Evolutionary conservation across 2,329 filamentous ascomycete species (phyloP).

Genomic region (Colletotrichum graminicola): DNA sequence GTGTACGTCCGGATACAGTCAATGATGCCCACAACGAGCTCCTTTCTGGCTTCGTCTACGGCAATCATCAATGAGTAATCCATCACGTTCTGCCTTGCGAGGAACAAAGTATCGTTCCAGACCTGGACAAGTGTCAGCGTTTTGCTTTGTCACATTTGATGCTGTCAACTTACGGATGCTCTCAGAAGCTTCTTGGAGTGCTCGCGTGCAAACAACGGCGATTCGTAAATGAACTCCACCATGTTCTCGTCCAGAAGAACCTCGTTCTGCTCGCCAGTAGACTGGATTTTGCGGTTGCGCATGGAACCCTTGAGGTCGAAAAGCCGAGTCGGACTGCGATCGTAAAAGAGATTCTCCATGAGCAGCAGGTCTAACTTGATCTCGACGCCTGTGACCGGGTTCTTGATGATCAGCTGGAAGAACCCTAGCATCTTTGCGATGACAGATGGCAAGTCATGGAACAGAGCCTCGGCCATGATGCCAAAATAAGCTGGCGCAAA

Average conservation of each 20-base stretch:
- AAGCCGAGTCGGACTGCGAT: slow-evolving; percentile 87
- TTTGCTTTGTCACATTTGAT: not conserved
- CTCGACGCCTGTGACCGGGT: slow-evolving; percentile 89
- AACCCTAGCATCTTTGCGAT: slow-evolving; percentile 99
- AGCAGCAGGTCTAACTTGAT: slow-evolving; percentile 94
- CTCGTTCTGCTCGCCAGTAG: slow-evolving; percentile 95
- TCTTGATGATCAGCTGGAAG: slow-evolving; percentile 97
- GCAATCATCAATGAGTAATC: slow-evolving; percentile 99
- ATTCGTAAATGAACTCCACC: slow-evolving; percentile 99
- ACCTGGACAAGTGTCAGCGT: slow-evolving; percentile 54
- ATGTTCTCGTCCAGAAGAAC: slow-evolving; percentile 98
- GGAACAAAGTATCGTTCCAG: slow-evolving; percentile 97
- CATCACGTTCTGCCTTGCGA: slow-evolving; percentile 97
- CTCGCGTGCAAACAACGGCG: slow-evolving; percentile 92
- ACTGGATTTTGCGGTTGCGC: slow-evolving; percentile 97
- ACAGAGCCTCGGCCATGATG: slow-evolving; percentile 96
- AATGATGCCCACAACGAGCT: slow-evolving; percentile 97
- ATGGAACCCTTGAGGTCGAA: slow-evolving; percentile 98
- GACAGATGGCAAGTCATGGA: slow-evolving; percentile 93
- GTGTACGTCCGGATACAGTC: slow-evolving; percentile 99
- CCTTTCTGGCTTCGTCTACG: slow-evolving; percentile 89
- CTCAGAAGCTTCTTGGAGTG: slow-evolving; percentile 95
- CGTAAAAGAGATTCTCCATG: slow-evolving; percentile 99
- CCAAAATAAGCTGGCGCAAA: slow-evolving; percentile 98
- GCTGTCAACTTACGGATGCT: slow-evolving; percentile 68